Conservation (phyloP, 305 asterid species). For the Lippia alba region DNA sequence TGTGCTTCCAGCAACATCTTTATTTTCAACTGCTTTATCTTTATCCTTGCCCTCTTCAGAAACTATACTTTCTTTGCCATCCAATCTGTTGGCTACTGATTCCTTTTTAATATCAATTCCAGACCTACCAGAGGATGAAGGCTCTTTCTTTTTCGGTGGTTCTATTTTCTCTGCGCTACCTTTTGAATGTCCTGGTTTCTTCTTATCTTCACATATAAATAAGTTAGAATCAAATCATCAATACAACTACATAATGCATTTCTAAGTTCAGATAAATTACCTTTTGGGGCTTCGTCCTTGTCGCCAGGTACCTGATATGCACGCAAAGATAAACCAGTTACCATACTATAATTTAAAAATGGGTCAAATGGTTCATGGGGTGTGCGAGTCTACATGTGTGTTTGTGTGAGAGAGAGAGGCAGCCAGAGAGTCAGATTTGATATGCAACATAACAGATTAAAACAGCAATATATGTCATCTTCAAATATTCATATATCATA, state of each 20-base stretch:
- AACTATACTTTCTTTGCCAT: conserved; percentile 42
- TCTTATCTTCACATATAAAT: conserved; percentile 44
- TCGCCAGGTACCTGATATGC: conserved; percentile 60
- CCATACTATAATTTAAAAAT: conserved; percentile 11
- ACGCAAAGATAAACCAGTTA: conserved; percentile 37
- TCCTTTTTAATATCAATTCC: conserved; percentile 52
- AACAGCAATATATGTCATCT: not conserved
- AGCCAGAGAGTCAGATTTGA: not conserved
- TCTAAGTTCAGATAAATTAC: conserved; percentile 47
- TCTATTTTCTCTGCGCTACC: conserved; percentile 45
- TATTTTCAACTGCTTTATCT: conserved; percentile 48
- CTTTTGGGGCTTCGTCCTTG: conserved; percentile 65
- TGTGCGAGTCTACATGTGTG: not conserved
- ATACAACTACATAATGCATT: conserved; percentile 10
- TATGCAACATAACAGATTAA: conserved; percentile 16
- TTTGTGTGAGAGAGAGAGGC: not conserved
- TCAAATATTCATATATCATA: no score
- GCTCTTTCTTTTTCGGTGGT: conserved; percentile 52
- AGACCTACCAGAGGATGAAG: conserved; percentile 46
- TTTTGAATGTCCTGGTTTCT: conserved; percentile 44
- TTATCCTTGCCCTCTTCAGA: conserved; percentile 50
- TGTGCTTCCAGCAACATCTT: conserved; percentile 45
- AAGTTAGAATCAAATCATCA: conserved; percentile 26
- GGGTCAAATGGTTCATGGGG: not conserved
- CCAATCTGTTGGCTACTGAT: conserved; percentile 42